Conservation (phyloP, 306 rosid genomes). For the Acacia confusa region DNA sequence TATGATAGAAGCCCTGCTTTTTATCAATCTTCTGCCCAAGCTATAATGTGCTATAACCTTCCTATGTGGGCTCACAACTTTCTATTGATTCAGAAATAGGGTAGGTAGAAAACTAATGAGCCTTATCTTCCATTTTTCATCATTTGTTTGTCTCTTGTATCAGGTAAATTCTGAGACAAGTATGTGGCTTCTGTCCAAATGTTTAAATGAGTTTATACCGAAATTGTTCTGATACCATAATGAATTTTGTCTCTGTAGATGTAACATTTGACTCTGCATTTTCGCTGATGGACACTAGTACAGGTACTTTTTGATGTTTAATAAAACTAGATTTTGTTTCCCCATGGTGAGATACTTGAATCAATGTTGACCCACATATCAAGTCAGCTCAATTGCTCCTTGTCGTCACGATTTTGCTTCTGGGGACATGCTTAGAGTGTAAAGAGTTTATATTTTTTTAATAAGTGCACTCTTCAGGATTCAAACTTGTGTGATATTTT, state of each 20-base stretch:
- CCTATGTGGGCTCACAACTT: slow-evolving; percentile 13
- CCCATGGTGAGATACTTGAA: background rate
- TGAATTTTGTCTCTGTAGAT: background rate
- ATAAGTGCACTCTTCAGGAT: no score
- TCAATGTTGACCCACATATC: background rate
- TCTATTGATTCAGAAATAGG: slow-evolving; percentile 5
- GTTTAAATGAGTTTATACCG: background rate
- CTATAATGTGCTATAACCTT: background rate
- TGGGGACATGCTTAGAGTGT: no score
- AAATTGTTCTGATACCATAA: background rate
- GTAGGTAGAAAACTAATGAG: background rate
- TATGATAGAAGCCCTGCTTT: slow-evolving; percentile 19
- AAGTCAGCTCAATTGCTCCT: background rate
- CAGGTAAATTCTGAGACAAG: background rate
- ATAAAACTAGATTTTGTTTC: background rate
- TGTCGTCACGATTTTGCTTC: background rate
- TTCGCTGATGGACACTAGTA: background rate
- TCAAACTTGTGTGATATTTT: no score
- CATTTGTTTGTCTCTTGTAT: slow-evolving; percentile 11
- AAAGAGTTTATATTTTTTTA: no score
- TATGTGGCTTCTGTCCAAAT: background rate
- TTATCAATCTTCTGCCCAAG: background rate
- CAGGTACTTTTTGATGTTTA: no score
- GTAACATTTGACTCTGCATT: background rate
- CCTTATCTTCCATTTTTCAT: background rate